phyloP scores from a whole-genome alignment of 352 stramenopile genomes.

The Phytophthora pini region DNA sequence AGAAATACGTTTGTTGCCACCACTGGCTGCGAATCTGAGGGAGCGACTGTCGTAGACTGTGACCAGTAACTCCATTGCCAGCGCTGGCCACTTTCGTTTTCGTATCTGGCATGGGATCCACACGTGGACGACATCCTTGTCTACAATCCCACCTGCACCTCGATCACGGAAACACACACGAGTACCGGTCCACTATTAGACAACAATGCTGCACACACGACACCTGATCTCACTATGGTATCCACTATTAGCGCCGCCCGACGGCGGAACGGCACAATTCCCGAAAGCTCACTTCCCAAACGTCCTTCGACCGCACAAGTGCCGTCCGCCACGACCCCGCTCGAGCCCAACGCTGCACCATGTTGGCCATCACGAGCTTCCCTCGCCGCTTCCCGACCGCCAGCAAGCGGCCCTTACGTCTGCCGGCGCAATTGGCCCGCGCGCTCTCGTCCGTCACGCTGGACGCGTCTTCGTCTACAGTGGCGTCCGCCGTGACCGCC shows the following conservation, averaged over 20 bases:
- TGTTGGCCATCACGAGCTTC: slow-evolving; percentile 86
- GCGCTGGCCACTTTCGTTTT: slow-evolving; percentile 9
- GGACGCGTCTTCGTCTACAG: slow-evolving; percentile 16
- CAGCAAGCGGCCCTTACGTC: slow-evolving; percentile 64
- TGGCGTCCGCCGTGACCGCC: slow-evolving; percentile 40
- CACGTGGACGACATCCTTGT: slow-evolving; percentile 1
- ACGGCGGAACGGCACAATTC: slow-evolving; percentile 14
- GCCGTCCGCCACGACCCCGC: slow-evolving; percentile 13
- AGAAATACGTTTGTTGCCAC: neutral
- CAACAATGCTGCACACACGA: too few relatives aligned
- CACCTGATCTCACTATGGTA: too few relatives aligned
- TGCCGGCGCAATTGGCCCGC: slow-evolving; percentile 6
- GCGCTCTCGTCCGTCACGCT: slow-evolving; percentile 18
- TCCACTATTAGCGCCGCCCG: neutral
- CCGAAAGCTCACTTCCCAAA: slow-evolving; percentile 21
- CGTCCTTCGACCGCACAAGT: slow-evolving; percentile 14
- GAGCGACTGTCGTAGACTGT: neutral
- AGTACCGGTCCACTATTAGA: too few relatives aligned
- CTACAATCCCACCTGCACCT: slow-evolving; percentile 9
- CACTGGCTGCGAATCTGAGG: neutral
- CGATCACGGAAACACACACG: slow-evolving; percentile 14
- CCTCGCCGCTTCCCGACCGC: slow-evolving; percentile 79
- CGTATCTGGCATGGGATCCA: slow-evolving; percentile 20
- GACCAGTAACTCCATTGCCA: neutral
- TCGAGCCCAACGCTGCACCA: slow-evolving; percentile 23